Conservation (phyloP, 2,329 filamentous ascomycete genomes). For the Thielaviopsis musarum region DNA sequence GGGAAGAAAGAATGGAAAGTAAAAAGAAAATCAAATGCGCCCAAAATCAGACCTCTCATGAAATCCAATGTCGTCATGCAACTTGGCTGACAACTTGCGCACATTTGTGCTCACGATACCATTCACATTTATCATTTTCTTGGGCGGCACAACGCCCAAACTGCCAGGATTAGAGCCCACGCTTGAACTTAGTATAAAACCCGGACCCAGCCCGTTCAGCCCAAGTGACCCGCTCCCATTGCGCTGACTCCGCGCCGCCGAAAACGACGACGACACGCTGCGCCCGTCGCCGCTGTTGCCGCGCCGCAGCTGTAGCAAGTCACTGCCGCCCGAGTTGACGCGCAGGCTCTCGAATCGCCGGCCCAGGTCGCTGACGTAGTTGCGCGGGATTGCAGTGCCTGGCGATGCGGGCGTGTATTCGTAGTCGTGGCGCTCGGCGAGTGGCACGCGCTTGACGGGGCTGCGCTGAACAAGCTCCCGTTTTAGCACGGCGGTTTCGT, state of each 20-base stretch:
- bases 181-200: not conserved
- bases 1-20: too few species aligned
- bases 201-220: too few species aligned
- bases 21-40: not conserved
- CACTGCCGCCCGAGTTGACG: not conserved
- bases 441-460: conserved; percentile 41
- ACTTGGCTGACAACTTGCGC: conserved; percentile 2
- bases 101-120: not conserved
- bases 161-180: not conserved
- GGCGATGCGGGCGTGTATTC: not conserved
- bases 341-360: conserved; percentile 7
- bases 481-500: conserved; percentile 46
- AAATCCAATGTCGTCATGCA: conserved; percentile 2
- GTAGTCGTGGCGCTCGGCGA: conserved; percentile 36
- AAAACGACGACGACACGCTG: not conserved
- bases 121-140: not conserved
- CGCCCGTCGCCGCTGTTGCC: too few species aligned
- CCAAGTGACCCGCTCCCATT: not conserved
- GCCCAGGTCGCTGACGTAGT: conserved; percentile 3
- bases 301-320: not conserved
- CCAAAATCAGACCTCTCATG: conserved; percentile 13
- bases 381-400: conserved; percentile 1
- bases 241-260: not conserved
- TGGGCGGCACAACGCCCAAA: not conserved
- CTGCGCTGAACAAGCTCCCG: conserved; percentile 48